Evolutionary conservation across 768 basidiomycete genomes (phyloP).

Genomic region (Boletus eberwhitei): DNA sequence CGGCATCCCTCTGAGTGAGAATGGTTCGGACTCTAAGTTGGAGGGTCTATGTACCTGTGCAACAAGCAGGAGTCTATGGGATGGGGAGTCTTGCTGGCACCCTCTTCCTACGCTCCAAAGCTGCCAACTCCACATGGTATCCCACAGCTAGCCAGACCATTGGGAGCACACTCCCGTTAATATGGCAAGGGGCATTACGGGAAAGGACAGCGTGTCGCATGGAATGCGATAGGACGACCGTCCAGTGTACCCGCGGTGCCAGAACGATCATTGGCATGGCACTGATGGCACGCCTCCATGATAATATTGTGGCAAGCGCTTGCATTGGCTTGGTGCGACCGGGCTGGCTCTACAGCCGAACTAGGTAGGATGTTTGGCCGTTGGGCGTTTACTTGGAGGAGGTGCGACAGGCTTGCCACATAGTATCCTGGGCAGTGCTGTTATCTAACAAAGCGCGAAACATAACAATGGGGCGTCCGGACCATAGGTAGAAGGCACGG

Average conservation of each 20-base stretch:
- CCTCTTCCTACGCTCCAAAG: neutral
- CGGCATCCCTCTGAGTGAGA: neutral
- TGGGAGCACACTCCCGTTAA: neutral
- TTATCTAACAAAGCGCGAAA: no score
- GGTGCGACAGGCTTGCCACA: no score
- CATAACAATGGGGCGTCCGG: no score
- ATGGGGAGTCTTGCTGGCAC: neutral
- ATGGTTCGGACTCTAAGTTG: neutral
- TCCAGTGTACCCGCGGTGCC: neutral
- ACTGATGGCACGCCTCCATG: neutral
- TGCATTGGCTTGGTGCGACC: neutral
- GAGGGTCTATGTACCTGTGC: neutral
- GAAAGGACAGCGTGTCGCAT: no score
- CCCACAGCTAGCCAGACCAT: neutral
- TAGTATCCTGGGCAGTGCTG: no score
- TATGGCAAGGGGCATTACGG: no score
- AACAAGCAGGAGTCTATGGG: neutral
- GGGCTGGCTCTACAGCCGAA: neutral
- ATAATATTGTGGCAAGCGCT: neutral
- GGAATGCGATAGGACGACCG: neutral
- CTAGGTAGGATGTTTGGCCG: neutral
- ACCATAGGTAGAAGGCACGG: no score
- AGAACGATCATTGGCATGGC: neutral
- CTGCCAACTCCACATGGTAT: neutral
- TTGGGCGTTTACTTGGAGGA: neutral